A percentile compares a stretch with the other conserved stretches of the same genome.
Evolutionary conservation across 2,329 filamentous ascomycete genomes (phyloP).

Genomic region (Dothistroma pini): DNA sequence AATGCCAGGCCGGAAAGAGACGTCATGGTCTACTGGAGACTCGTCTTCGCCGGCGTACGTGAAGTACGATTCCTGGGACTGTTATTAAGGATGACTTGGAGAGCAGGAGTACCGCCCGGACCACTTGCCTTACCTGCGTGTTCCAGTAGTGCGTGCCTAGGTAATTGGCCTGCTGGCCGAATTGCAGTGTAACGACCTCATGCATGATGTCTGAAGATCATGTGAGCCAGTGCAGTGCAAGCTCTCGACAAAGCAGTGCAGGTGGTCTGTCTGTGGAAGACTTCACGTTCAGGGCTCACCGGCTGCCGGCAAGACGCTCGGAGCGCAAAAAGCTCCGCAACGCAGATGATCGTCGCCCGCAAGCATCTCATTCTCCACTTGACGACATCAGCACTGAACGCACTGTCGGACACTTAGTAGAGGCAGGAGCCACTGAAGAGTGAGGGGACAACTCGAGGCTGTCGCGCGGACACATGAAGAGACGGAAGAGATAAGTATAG

Average conservation of each 20-base stretch:
- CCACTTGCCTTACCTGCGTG: constrained; percentile 59
- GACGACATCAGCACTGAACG: too few species aligned
- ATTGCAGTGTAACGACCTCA: constrained; percentile 90
- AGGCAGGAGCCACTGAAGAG: neutral
- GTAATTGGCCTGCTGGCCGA: constrained; percentile 91
- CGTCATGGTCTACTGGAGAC: constrained; percentile 70
- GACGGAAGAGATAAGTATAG: neutral
- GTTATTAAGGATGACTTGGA: neutral
- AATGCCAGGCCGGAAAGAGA: constrained; percentile 83
- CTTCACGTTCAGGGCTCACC: neutral
- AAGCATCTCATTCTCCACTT: too few species aligned
- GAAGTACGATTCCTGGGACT: constrained; percentile 84
- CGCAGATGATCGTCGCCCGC: too few species aligned
- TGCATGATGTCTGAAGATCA: constrained; percentile 59
- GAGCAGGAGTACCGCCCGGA: neutral
- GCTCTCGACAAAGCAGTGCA: neutral
- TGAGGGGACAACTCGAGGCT: neutral
- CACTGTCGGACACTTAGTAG: too few species aligned
- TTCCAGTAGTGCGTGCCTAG: constrained; percentile 98
- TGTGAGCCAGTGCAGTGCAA: neutral
- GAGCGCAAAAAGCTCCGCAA: too few species aligned
- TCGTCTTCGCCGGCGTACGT: constrained; percentile 72
- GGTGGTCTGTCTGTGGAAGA: neutral
- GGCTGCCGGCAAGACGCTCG: too few species aligned
- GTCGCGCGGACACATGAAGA: neutral